Evolutionary conservation across 257 asterid genomes (phyloP).

Genomic region (Solanum bulbocastanum): DNA sequence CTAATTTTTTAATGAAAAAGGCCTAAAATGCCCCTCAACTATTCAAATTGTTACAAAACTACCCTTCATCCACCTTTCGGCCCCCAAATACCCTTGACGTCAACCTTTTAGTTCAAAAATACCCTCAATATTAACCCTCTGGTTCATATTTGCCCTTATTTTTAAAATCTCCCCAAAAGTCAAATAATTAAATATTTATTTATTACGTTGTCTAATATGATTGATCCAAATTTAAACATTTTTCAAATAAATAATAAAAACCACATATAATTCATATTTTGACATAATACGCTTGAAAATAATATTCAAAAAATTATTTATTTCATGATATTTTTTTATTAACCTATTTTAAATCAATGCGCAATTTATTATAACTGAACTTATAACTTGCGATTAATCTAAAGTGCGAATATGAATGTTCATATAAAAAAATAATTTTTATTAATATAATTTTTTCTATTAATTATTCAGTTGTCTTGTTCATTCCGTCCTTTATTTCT

Average conservation of each 20-base stretch:
- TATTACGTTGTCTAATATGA: neutral
- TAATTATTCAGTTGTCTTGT: neutral
- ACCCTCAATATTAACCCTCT: neutral
- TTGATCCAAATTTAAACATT: neutral
- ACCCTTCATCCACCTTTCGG: neutral
- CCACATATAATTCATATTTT: neutral
- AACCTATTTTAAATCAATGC: neutral
- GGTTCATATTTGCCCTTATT: neutral
- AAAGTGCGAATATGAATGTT: too few species aligned
- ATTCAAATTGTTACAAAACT: neutral
- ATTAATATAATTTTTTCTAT: too few species aligned
- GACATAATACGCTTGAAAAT: neutral
- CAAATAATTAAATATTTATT: too few species aligned
- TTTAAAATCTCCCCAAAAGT: neutral
- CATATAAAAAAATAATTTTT: too few species aligned
- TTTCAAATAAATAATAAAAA: neutral
- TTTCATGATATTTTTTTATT: neutral
- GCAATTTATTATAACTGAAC: neutral
- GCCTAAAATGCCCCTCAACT: neutral
- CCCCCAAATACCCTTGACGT: neutral
- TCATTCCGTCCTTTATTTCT: neutral
- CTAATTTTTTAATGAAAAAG: neutral
- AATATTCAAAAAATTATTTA: too few species aligned
- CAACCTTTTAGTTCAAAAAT: neutral
- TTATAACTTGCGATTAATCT: neutral